Percentiles rank a stretch among this genome's conserved stretches.
These are phyloP conservation scores for Spirogloea muscicola DNA, from an alignment of 139 green algal species.

Conservation along the genomic window DNA sequence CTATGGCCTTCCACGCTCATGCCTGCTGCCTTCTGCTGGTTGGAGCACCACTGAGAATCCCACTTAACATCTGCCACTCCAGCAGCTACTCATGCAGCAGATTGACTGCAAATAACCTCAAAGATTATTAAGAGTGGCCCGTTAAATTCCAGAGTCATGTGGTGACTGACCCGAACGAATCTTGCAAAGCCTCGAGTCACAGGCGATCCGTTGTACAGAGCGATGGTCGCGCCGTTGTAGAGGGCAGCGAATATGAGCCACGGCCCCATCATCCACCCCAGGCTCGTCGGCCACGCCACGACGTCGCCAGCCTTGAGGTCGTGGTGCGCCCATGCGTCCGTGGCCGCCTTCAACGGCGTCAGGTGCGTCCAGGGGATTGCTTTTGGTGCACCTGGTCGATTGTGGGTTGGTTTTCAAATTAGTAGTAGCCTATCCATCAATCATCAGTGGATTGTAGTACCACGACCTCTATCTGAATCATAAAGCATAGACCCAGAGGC, in stretches of 20 bases:
- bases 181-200: not conserved
- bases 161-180: constrained; percentile 39
- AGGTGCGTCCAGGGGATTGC: constrained; percentile 87
- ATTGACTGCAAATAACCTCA: not conserved
- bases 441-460: no score
- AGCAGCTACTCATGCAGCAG: no score
- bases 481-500: no score
- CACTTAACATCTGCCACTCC: no score
- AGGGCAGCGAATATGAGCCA: constrained; percentile 84
- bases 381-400: constrained; percentile 79
- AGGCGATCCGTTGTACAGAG: constrained; percentile 65
- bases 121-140: not conserved
- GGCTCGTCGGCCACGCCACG: constrained; percentile 83
- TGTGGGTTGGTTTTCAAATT: no score
- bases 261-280: constrained; percentile 96
- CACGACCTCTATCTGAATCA: no score
- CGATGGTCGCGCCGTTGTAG: constrained; percentile 77
- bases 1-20: no score
- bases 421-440: no score
- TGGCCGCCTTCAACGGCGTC: constrained; percentile 70
- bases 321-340: constrained; percentile 66
- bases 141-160: no score
- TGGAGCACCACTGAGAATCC: no score
- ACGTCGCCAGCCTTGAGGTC: constrained; percentile 53
- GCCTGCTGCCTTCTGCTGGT: no score